A percentile compares a stretch with the other conserved stretches of the same genome.
Conservation (phyloP, 768 basidiomycete species). For the Leccinum rimulosum region DNA sequence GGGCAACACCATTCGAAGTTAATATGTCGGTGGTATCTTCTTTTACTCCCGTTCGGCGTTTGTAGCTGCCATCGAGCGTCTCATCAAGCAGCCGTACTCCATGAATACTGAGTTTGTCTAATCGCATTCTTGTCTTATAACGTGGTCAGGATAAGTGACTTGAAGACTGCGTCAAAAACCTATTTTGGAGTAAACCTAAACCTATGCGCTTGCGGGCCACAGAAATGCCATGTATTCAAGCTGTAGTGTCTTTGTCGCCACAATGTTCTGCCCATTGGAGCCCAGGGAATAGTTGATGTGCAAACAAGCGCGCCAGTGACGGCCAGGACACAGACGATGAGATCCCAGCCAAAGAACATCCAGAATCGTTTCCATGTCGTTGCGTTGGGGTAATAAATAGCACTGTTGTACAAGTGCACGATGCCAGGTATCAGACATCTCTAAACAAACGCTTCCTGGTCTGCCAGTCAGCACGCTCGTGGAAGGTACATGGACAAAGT, state of each 20-base stretch:
- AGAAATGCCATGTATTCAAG: background rate
- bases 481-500: background rate
- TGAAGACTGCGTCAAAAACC: background rate
- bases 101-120: background rate
- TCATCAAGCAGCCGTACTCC: background rate
- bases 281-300: background rate
- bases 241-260: background rate
- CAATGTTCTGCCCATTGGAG: background rate
- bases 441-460: conserved; percentile 66
- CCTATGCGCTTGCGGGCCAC: background rate
- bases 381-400: background rate
- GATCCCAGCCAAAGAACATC: background rate
- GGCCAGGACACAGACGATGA: background rate
- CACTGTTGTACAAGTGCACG: conserved; percentile 9
- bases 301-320: background rate
- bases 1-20: background rate
- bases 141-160: background rate
- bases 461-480: conserved; percentile 1
- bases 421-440: conserved; percentile 35
- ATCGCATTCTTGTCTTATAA: background rate
- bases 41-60: background rate
- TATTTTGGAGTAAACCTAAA: background rate
- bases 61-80: background rate
- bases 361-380: background rate
- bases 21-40: background rate